Percentiles rank a stretch among this genome's conserved stretches.
Evolutionary conservation across 2,329 filamentous ascomycete genomes (phyloP).

Genomic region (Xylaria digitata): DNA sequence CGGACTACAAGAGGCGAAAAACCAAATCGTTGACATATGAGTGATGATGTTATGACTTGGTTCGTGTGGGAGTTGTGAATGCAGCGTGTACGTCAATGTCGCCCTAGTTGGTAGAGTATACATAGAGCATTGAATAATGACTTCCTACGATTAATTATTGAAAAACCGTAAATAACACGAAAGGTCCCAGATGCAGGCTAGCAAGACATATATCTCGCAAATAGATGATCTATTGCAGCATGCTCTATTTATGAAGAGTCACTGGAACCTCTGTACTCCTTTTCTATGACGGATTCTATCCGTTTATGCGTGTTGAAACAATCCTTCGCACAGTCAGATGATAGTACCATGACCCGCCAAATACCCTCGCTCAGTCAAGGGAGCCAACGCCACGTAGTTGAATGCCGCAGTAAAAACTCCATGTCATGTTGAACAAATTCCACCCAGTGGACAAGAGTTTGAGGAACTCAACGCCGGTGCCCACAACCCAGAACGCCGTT

Average conservation of each 20-base stretch:
- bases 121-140: not conserved
- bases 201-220: not conserved
- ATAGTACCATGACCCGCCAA: conserved; percentile 15
- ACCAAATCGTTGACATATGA: not conserved
- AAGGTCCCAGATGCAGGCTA: not conserved
- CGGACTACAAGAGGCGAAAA: not conserved
- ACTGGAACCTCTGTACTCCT: conserved; percentile 1
- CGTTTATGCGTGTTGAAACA: conserved; percentile 35
- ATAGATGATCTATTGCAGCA: conserved; percentile 15
- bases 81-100: not conserved
- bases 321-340: conserved; percentile 17
- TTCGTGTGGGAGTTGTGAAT: too few species aligned
- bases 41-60: not conserved
- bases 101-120: too few species aligned
- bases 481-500: conserved; percentile 31
- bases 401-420: conserved; percentile 30
- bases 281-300: conserved; percentile 22
- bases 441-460: conserved; percentile 13
- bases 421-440: conserved; percentile 37
- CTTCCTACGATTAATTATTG: not conserved
- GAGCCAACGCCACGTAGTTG: conserved; percentile 38
- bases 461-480: conserved; percentile 15
- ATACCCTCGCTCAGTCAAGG: conserved; percentile 36
- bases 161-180: not conserved
- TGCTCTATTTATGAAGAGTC: not conserved